Evolutionary conservation across 768 basidiomycete species (phyloP), one percentile per base, ranked within the genome.

Genomic region (Chalciporus piperatus): DNA sequence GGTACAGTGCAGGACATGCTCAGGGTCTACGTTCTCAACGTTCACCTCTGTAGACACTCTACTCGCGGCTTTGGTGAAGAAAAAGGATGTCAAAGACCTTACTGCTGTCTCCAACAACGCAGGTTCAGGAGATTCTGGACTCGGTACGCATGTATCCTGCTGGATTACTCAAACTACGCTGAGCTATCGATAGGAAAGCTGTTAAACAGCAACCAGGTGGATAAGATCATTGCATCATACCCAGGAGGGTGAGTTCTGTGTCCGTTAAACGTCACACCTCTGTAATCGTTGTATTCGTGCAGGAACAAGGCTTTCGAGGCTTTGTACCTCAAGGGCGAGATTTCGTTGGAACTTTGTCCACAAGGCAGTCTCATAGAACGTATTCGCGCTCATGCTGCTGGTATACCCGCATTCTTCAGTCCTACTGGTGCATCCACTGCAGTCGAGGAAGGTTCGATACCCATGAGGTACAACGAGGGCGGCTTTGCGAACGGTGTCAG

Each of bases 371-470:
- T 97, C 40, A 84, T 87, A 14, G 93, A 94, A 64, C 85, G 92
- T 51, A 76, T 94, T 54, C 86, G 92, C 32, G 89, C 93, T 7
- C 88, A 91, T 51, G 92, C 91, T 9, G 89, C 91, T 11, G 93
- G 93, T 45, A 92, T 93, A 53, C 92, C 93, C 16, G 92, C 87
- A n/a, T 93, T 97, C 75, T 95, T 76, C 70, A 96, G 91, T 6
- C 93, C 92, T 14, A 93, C 92, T 0, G 93, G 94, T 14, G 89
- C 90, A 8, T 80, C 80, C 19, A 94, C 92, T 17, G 89, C 89
- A 3, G 81, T 92, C 3, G 89, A 94, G 67, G 72, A 83, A 42
- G 92, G 92, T 2, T 68, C 78, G 4, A 90, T 94, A 60, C 88
- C 92, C 23, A 78, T 87, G 58, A 79, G 85, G 20, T 92, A 91